phyloP scores from a whole-genome alignment of 2,329 filamentous ascomycete genomes.

The Blastomyces percursus region DNA sequence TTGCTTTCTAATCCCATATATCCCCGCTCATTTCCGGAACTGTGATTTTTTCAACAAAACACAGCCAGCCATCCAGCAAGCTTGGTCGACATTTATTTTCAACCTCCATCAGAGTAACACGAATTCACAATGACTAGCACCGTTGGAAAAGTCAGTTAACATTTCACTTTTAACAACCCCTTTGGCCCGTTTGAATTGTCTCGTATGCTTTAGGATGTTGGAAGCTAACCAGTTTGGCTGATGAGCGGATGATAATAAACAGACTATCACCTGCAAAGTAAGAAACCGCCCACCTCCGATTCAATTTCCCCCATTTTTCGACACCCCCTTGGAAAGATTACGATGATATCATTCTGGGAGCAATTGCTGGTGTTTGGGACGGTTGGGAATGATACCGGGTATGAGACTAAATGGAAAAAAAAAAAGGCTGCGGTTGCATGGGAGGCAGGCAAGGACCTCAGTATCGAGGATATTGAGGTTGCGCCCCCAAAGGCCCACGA shows the following conservation, averaged over 20 bases:
- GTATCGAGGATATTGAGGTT: constrained; percentile 87
- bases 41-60: not conserved
- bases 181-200: not conserved
- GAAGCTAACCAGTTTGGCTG: constrained; percentile 7
- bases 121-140: constrained; percentile 41
- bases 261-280: constrained; percentile 89
- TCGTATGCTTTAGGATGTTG: constrained; percentile 8
- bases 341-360: not conserved
- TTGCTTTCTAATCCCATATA: not conserved
- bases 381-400: not conserved
- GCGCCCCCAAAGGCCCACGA: constrained; percentile 79
- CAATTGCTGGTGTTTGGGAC: not conserved
- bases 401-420: not conserved
- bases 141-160: constrained; percentile 42
- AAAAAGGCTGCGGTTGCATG: constrained; percentile 80
- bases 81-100: not conserved
- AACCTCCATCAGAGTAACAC: not conserved
- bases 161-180: not conserved
- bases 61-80: too few relatives aligned
- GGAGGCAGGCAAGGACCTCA: constrained; percentile 85
- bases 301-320: not conserved
- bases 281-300: constrained; percentile 5
- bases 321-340: not conserved
- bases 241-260: constrained; percentile 10
- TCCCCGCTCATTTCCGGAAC: not conserved